Conservation (phyloP, 345 rosid genomes). For the Corymbia maculata region DNA sequence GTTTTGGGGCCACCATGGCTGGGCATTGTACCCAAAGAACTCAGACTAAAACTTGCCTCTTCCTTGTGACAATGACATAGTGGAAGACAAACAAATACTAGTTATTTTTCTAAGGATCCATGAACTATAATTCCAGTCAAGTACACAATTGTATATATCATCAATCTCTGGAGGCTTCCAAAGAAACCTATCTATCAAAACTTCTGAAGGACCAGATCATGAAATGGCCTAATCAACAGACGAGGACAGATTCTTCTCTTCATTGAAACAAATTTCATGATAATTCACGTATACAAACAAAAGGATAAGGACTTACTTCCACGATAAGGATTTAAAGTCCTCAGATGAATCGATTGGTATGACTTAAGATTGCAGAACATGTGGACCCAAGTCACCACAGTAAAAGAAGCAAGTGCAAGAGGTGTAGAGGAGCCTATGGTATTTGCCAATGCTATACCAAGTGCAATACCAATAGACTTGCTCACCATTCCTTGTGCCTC, state of each 20-base stretch:
- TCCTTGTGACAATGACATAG: not conserved
- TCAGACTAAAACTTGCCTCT: not conserved
- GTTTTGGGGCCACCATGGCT: not conserved
- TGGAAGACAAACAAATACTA: not conserved
- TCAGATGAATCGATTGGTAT: constrained; percentile 81
- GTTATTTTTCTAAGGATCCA: not conserved
- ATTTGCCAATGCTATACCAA: constrained; percentile 84
- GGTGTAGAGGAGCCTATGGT: constrained; percentile 63
- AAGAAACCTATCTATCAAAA: not conserved
- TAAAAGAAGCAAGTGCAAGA: constrained; percentile 71
- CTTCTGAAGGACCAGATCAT: not conserved
- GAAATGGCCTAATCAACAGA: not conserved
- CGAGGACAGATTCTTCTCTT: not conserved
- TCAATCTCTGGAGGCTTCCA: not conserved
- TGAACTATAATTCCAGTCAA: not conserved
- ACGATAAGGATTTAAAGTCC: constrained; percentile 94
- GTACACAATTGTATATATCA: not conserved
- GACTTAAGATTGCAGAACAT: constrained; percentile 96
- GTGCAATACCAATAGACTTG: constrained; percentile 69
- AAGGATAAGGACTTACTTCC: constrained; percentile 57
- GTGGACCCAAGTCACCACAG: constrained; percentile 77
- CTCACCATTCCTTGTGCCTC: constrained; percentile 99
- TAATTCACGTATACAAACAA: not conserved
- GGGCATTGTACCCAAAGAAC: not conserved
- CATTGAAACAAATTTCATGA: not conserved